These are phyloP conservation scores for Alternaria arbusti DNA, from an alignment of 2,329 filamentous ascomycete species.

Conservation along the genomic window DNA sequence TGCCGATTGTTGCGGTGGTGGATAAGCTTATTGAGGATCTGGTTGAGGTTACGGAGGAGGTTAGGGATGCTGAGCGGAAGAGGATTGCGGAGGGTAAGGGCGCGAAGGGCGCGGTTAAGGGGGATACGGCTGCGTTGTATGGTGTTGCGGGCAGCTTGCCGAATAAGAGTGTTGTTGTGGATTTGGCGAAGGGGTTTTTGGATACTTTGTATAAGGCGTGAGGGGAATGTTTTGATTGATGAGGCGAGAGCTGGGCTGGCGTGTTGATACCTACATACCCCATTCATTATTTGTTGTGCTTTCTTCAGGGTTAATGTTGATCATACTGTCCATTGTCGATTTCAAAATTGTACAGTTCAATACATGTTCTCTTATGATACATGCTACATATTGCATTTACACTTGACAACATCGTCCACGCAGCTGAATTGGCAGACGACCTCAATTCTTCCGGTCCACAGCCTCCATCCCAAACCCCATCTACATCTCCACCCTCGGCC, in stretches of 20 bases:
- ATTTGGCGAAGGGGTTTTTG: conserved; percentile 87
- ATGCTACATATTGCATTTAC: not conserved
- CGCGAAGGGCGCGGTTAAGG: conserved; percentile 64
- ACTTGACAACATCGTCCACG: not conserved
- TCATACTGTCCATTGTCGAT: not conserved
- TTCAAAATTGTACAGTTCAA: not conserved
- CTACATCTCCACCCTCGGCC: conserved; percentile 19
- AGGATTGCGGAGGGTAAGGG: conserved; percentile 72
- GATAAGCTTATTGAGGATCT: conserved; percentile 79
- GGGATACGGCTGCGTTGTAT: conserved; percentile 87
- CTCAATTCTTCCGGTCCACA: not conserved
- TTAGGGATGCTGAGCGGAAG: conserved; percentile 81
- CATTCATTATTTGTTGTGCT: not conserved
- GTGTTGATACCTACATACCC: not conserved
- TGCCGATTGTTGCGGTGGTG: conserved; percentile 81
- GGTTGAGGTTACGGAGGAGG: conserved; percentile 65
- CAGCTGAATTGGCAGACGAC: not conserved
- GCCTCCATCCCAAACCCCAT: not conserved
- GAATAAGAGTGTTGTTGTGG: conserved; percentile 93
- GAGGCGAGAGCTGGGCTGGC: not conserved
- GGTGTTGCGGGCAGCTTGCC: conserved; percentile 93
- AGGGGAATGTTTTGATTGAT: not conserved
- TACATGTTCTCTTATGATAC: not conserved
- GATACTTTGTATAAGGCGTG: conserved; percentile 90
- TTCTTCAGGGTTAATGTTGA: not conserved